Evolutionary conservation across 2,329 filamentous ascomycete species (phyloP), one percentile per base, ranked within the genome.

Genomic region (Domatiomyces globalis): DNA sequence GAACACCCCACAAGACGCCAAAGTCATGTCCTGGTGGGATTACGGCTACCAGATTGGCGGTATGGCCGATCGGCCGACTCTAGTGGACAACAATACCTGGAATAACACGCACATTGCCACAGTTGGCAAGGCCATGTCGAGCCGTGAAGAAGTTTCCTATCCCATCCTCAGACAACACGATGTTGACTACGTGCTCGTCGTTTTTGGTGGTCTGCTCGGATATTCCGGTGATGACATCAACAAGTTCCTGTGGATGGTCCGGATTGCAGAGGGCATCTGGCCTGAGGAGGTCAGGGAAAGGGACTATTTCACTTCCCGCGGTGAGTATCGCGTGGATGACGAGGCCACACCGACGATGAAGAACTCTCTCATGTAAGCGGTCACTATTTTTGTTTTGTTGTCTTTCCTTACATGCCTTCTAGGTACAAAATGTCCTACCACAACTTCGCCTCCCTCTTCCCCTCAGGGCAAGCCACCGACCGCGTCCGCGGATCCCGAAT

Each of bases 371-470:
- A 95, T 96, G 90, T 94, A 78, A 78, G 86, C 73, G 49, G 25
- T 22, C 20, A 49, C 39, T 20, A 39, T 2, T 43, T 25, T 18
- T 36, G 6, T 20, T 20, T n/a, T 25, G 42, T 18, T 15, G 6
- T 45, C 53, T 12, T 44, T 50, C 50, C 43, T 20, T 49, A 58
- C 59, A 42, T 33, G 8, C 19, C 22, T 2, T 20, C 39, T 43
- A 95, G 89, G 87, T 98, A 98, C 80, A 98, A 98, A 79, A 95
- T 98, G 89, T 95, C 88, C 19, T 98, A 98, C 78, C 86, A 98
- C 80, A 96, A 96, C 77, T 98, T 86, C 76, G 80, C 90, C 49
- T 73, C 78, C 46, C 80, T 98, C 56, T 98, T 96, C 79, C 90
- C 89, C 45, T 77, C 84, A 1, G 92, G 92, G 56, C 88, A 96